Conservation (phyloP, 768 basidiomycete genomes). For the Mycena pura region DNA sequence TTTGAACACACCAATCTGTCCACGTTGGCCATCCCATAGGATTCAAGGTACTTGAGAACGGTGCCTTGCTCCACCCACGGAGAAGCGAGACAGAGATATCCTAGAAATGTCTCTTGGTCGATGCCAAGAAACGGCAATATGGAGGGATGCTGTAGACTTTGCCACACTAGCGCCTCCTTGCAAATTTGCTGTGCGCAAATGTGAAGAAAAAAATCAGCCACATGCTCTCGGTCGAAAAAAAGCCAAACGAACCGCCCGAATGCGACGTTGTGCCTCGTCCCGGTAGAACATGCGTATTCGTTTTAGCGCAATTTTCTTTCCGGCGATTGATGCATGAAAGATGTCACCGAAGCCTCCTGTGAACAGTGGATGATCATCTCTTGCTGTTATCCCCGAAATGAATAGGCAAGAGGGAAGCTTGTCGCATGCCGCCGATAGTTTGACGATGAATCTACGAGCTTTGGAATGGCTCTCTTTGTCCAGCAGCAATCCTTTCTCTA, state of each 20-base stretch:
- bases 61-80: conserved; percentile 40
- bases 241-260: not conserved
- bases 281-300: not conserved
- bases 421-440: conserved; percentile 22
- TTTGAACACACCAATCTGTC: conserved; percentile 23
- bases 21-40: conserved; percentile 26
- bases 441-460: conserved; percentile 21
- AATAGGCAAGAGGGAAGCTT: conserved; percentile 25
- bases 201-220: not conserved
- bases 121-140: conserved; percentile 40
- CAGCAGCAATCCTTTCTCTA: not conserved
- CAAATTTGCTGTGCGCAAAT: conserved; percentile 31
- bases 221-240: not conserved
- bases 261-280: not conserved
- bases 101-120: conserved; percentile 32
- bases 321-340: conserved; percentile 19
- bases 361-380: conserved; percentile 8
- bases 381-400: conserved; percentile 19
- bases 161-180: conserved; percentile 39
- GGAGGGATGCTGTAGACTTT: conserved; percentile 35
- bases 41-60: conserved; percentile 28
- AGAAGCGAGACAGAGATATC: conserved; percentile 36
- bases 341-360: conserved; percentile 32
- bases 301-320: conserved; percentile 9
- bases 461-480: not conserved